Evolutionary conservation across 2,329 filamentous ascomycete species (phyloP), one percentile per base, ranked within the genome.

Genomic region (Celoporthe dispersa): DNA sequence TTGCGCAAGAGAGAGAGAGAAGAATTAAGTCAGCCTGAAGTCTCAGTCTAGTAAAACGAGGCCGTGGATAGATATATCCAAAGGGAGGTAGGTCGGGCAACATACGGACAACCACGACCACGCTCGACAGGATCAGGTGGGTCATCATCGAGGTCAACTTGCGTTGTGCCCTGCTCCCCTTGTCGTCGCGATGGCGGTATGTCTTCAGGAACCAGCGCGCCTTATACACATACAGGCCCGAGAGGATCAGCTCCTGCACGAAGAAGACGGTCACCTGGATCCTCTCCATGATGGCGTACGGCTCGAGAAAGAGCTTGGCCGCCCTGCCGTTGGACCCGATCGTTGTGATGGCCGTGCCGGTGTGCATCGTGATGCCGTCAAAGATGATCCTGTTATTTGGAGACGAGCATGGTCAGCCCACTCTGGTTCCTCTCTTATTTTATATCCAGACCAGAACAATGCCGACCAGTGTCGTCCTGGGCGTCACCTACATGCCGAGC

Each of bases 221-320:
- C 72, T 88, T 85, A 75, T 78, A 79, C 68, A 89, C 87, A 75
- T 87, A 88, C 28, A 87, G 77, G 0, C 79, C 79, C 0, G 85
- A 87, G 64, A 88, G 82, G 71, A 87, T 80, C 65, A 84, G 80
- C 70, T 88, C 87, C 73, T 88, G 87, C 16, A 87, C 67, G 73
- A 84, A 87, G 74, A 88, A 88, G 9, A 85, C 79, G 7, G 84
- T 85, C 75, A 88, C 84, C 74, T 88, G 85, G 25, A 88, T 81
- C 75, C 85, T 85, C 73, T 88, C 87, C 79, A 86, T 77, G 66
- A 85, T 77, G 16, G 81, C 80, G 70, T 86, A 87, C 8, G 77
- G 80, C 6, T 68, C 48, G 12, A 80, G 71, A 68, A 80, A 84
- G 19, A 75, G 64, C 0, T 78, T 67, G 60, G 78, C 41, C 75